These are phyloP conservation scores for Plasmodium inui DNA, from an alignment of 169 alveolate species.

Conservation along the genomic window DNA sequence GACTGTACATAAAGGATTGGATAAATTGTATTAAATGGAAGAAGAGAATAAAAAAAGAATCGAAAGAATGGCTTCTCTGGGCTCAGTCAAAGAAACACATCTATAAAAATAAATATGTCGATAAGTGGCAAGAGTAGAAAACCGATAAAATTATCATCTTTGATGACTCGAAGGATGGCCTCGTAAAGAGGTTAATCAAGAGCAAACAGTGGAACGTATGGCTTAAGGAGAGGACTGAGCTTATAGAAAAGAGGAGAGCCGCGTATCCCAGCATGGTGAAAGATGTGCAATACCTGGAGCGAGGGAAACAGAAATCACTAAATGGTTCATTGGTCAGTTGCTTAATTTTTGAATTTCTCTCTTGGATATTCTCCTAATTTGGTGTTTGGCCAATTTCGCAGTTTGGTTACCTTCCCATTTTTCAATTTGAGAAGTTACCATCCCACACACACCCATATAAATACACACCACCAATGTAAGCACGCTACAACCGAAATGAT, in stretches of 20 bases:
- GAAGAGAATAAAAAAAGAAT: neutral
- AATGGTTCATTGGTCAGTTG: too few relatives aligned
- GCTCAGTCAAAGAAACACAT: neutral
- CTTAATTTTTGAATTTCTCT: too few relatives aligned
- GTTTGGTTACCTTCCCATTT: too few relatives aligned
- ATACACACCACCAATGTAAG: too few relatives aligned
- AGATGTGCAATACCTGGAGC: neutral
- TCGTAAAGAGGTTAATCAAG: neutral
- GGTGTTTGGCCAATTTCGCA: too few relatives aligned
- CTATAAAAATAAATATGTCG: neutral
- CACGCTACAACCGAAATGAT: too few relatives aligned
- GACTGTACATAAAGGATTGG: neutral
- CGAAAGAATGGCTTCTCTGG: neutral
- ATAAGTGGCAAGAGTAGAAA: neutral
- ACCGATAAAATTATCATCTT: neutral
- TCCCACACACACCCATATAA: too few relatives aligned
- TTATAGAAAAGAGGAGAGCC: neutral
- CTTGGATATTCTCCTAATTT: too few relatives aligned
- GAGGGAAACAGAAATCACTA: too few relatives aligned
- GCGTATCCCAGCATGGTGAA: neutral
- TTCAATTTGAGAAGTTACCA: neutral
- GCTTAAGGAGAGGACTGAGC: neutral
- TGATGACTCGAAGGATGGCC: neutral
- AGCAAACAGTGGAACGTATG: slow-evolving; percentile 1
- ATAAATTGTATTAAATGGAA: neutral